These are phyloP conservation scores for Copromyces sp. DNA, from an alignment of 495 filamentous ascomycete genomes.

Conservation along the genomic window DNA sequence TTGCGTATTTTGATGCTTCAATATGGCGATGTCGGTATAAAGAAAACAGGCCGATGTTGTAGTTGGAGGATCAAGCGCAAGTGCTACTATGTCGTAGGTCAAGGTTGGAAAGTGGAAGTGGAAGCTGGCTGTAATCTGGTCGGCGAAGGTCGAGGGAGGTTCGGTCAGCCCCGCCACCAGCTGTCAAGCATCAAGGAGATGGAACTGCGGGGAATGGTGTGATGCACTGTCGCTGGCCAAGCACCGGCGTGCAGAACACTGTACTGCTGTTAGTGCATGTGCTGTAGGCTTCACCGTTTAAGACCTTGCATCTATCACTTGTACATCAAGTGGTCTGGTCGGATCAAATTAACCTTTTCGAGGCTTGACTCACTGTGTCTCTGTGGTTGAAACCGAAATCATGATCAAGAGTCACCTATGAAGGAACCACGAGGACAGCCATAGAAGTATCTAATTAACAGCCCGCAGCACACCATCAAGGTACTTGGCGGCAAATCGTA, in stretches of 20 bases:
- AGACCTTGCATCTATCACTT: background rate
- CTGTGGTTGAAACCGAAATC: background rate
- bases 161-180: conserved; percentile 12
- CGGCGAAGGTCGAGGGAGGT: background rate
- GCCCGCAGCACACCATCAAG: background rate
- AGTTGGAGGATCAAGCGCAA: background rate
- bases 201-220: conserved; percentile 7
- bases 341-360: background rate
- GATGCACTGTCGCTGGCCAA: conserved; percentile 4
- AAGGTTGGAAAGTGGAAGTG: background rate
- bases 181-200: background rate
- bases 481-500: background rate
- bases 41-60: background rate
- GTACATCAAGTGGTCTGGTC: background rate
- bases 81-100: background rate
- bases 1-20: background rate
- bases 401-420: background rate
- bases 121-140: background rate
- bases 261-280: background rate
- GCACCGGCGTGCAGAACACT: background rate
- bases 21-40: background rate
- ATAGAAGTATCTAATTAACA: background rate
- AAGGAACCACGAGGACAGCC: background rate
- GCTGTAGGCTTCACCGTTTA: background rate
- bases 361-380: background rate